Base-by-base conservation (phyloP, 148 eudicot genomes). In the Vaccinium darrowii region DNA sequence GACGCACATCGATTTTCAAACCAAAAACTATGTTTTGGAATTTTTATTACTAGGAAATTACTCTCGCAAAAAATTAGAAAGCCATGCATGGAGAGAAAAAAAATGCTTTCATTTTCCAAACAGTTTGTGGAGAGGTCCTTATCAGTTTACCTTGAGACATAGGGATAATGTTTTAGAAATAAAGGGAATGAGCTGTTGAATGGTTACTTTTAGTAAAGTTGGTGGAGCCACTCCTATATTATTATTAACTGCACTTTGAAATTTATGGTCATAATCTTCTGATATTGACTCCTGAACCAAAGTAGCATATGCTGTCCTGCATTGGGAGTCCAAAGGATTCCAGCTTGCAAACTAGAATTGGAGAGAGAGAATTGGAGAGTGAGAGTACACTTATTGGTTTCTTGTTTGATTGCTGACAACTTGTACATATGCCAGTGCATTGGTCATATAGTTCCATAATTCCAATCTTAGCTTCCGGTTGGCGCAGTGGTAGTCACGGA, bases 221-320 rank as follows among this genome's bases (percentile, higher is more conserved):
- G 81, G 83, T 84, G 83, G 79, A 69, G 39, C 36, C 39, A 67
- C 65, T 36, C 82, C 82, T 43, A 18, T 51, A 84, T 14, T 79
- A 54, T 43, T 43, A 43, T 43, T 5, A 43, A 56, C 82, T 79
- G 49, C 14, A 19, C 67, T 54, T 39, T 39, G 6, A 30, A 39
- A 78, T 9, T 25, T 6, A 78, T 51, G 49, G 21, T 7, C 10
- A 19, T 27, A 43, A 9, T 33, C 56, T 5, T 21, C 60, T 79
- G 67, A 79, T 33, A 16, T 5, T 56, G 81, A 79, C 65, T 15
- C 21, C 5, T 56, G 4, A 79, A 56, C 81, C 30, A 79, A 79
- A 62, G 54, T 81, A 0, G 8, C 50, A 7, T 73, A 15, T 73
- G 50, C 77, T 73, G 77, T 33, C 50, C 77, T 36, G 51, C 50